Percentiles rank a stretch among this genome's conserved stretches.
phyloP scores from a whole-genome alignment of 768 basidiomycete species.

The Nevesoporus exiguus region DNA sequence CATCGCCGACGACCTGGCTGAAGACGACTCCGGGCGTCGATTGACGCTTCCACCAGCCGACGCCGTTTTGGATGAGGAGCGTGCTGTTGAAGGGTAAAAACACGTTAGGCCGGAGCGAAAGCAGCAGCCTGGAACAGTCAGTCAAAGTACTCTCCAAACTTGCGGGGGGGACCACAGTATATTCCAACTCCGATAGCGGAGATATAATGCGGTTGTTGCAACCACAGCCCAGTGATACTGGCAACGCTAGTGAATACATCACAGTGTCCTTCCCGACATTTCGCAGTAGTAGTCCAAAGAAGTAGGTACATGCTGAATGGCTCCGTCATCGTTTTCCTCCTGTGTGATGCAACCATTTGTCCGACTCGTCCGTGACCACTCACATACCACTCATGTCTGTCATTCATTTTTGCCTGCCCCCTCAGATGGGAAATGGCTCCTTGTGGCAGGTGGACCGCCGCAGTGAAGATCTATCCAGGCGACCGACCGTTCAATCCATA shows the following conservation, averaged over 20 bases:
- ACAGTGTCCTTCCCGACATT: too few species aligned
- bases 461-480: background rate
- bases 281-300: too few species aligned
- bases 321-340: background rate
- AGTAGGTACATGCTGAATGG: background rate
- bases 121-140: conserved; percentile 31
- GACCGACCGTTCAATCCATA: background rate
- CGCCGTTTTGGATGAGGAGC: conserved; percentile 53
- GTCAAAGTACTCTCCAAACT: conserved; percentile 19
- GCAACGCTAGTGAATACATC: too few species aligned
- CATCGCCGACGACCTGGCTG: conserved; percentile 78
- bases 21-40: conserved; percentile 74
- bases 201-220: conserved; percentile 9
- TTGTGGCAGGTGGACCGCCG: background rate
- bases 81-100: conserved; percentile 35
- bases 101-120: conserved; percentile 30
- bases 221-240: too few species aligned
- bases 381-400: background rate
- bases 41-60: conserved; percentile 63
- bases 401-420: background rate
- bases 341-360: background rate
- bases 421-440: background rate
- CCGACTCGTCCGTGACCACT: background rate
- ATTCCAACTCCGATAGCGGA: conserved; percentile 25
- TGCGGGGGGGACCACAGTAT: conserved; percentile 4